These are phyloP conservation scores for Aspergillus fructus DNA, from an alignment of 2,329 filamentous ascomycete genomes.

Conservation along the genomic window DNA sequence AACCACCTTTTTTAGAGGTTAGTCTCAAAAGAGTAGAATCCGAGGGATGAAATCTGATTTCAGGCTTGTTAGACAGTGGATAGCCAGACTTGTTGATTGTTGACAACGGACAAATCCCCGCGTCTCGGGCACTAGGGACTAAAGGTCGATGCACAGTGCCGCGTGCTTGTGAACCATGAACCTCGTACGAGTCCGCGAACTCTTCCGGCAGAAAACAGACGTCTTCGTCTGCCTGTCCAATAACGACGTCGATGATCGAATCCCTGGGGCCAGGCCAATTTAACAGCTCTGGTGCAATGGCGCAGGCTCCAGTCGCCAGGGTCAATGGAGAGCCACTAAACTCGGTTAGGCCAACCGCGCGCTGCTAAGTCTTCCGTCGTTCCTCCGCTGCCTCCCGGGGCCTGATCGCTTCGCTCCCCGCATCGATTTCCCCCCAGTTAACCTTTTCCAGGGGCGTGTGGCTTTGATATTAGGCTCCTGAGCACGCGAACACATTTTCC, in stretches of 20 bases:
- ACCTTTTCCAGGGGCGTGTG: slow-evolving; percentile 12
- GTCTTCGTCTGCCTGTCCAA: not conserved
- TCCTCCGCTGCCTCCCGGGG: slow-evolving; percentile 23
- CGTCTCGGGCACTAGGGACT: not conserved
- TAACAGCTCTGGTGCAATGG: not conserved
- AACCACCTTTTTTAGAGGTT: not conserved
- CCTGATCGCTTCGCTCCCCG: slow-evolving; percentile 11
- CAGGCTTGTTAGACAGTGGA: not conserved
- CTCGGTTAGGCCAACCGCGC: not conserved
- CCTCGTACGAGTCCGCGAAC: not conserved
- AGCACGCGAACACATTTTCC: slow-evolving; percentile 1
- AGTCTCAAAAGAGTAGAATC: not conserved
- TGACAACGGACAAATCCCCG: slow-evolving; percentile 1
- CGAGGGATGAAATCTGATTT: not conserved
- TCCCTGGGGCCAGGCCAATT: not conserved
- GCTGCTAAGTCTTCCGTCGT: not conserved
- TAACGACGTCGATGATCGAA: not conserved
- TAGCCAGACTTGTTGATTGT: not conserved
- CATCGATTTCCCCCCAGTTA: not conserved
- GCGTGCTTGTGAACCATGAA: not conserved
- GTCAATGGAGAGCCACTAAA: not conserved
- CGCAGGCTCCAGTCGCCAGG: not conserved
- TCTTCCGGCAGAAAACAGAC: not conserved
- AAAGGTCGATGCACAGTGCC: not conserved
- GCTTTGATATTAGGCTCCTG: slow-evolving; percentile 1